A percentile compares a stretch with the other conserved stretches of the same genome.
phyloP scores from a whole-genome alignment of 2,329 filamentous ascomycete species.

The Fonsecaea erecta region DNA sequence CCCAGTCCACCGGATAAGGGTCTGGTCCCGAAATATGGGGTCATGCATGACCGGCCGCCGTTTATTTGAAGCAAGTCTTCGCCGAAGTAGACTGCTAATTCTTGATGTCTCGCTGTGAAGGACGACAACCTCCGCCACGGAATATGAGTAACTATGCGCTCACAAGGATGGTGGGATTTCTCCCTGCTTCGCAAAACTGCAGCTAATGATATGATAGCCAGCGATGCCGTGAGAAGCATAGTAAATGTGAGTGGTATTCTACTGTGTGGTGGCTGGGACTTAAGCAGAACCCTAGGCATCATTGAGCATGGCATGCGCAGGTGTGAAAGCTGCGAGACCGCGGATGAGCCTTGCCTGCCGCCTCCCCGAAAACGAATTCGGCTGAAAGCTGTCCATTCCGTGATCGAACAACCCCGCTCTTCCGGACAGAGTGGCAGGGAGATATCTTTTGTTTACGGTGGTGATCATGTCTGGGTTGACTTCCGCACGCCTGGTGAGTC shows the following conservation, averaged over 20 bases:
- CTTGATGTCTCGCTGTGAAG: neutral
- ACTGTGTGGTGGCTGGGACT: neutral
- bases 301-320: neutral
- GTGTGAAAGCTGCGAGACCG: neutral
- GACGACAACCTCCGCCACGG: neutral
- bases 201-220: slow-evolving; percentile 3
- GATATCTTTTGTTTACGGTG: slow-evolving; percentile 3
- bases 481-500: slow-evolving; percentile 3
- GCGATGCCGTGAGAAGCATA: slow-evolving; percentile 1
- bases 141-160: slow-evolving; percentile 7
- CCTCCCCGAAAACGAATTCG: neutral
- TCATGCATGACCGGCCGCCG: neutral
- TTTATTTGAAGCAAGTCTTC: slow-evolving; percentile 4
- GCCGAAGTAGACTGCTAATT: neutral
- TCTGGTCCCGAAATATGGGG: neutral
- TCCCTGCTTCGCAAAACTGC: neutral
- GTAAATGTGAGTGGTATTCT: neutral
- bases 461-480: slow-evolving; percentile 6
- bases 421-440: neutral
- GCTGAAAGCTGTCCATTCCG: slow-evolving; percentile 4
- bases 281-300: neutral
- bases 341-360: neutral
- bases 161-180: slow-evolving; percentile 1
- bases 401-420: slow-evolving; percentile 3
- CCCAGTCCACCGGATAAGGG: neutral